Conservation (phyloP, 495 filamentous ascomycete genomes). For the Aspergillus incahuasiensis region DNA sequence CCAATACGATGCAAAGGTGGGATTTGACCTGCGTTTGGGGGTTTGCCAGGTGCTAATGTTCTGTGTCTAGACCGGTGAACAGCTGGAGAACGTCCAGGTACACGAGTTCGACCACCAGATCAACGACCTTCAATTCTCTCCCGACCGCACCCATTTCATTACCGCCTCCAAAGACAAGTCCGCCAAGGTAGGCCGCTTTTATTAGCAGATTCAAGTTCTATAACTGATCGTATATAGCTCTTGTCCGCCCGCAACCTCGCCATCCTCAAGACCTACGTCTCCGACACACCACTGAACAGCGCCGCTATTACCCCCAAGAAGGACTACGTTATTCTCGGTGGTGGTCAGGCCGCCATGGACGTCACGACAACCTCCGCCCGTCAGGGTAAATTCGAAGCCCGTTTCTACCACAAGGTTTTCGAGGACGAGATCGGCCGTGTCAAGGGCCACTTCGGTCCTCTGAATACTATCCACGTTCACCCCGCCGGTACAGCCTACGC, state of each 20-base stretch:
- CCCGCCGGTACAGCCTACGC: slow-evolving; percentile 87
- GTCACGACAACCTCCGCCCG: slow-evolving; percentile 92
- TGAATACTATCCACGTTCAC: slow-evolving; percentile 86
- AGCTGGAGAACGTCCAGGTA: slow-evolving; percentile 68
- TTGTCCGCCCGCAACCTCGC: slow-evolving; percentile 77
- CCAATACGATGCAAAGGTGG: slow-evolving; percentile 91
- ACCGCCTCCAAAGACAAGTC: slow-evolving; percentile 97
- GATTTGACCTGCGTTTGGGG: not conserved
- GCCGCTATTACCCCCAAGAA: slow-evolving; percentile 91
- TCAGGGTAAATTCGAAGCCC: slow-evolving; percentile 97
- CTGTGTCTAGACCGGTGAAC: slow-evolving; percentile 69
- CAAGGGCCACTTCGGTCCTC: slow-evolving; percentile 91
- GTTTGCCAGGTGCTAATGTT: slow-evolving; percentile 1
- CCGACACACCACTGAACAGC: slow-evolving; percentile 96
- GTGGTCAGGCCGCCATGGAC: slow-evolving; percentile 98
- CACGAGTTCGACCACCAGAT: slow-evolving; percentile 82
- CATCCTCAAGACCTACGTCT: slow-evolving; percentile 82
- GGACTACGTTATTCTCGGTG: slow-evolving; percentile 94
- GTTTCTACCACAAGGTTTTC: slow-evolving; percentile 99
- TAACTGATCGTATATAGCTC: slow-evolving; percentile 48
- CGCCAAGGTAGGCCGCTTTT: slow-evolving; percentile 62
- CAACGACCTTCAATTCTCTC: slow-evolving; percentile 91
- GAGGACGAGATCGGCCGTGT: slow-evolving; percentile 98
- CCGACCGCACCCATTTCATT: slow-evolving; percentile 94
- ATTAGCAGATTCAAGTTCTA: slow-evolving; percentile 1